A percentile compares a stretch with the other conserved stretches of the same genome.
Conservation (phyloP, 768 basidiomycete species). For the Amanita pseudoporphyria region DNA sequence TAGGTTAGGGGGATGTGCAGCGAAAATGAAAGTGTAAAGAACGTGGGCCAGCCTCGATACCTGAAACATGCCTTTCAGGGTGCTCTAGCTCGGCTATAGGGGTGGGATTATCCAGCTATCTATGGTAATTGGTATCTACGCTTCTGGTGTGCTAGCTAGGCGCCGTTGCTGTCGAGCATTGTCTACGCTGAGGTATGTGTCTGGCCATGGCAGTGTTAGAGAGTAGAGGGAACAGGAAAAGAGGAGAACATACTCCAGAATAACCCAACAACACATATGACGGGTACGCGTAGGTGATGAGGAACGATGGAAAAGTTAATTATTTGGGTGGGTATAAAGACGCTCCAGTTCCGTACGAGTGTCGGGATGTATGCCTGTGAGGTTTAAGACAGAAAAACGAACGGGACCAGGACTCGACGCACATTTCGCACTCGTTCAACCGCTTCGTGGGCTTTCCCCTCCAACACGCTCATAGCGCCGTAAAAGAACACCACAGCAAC, state of each 20-base stretch:
- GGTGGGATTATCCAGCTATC: too few species aligned
- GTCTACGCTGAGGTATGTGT: slow-evolving; percentile 1
- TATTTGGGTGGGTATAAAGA: slow-evolving; percentile 63
- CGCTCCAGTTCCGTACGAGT: slow-evolving; percentile 66
- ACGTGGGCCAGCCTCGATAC: too few species aligned
- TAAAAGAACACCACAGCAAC: slow-evolving; percentile 45
- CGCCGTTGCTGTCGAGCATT: background rate
- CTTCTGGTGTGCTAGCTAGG: too few species aligned
- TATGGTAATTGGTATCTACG: too few species aligned
- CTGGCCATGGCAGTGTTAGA: background rate
- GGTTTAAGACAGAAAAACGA: background rate
- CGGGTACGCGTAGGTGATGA: slow-evolving; percentile 63
- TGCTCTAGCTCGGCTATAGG: too few species aligned
- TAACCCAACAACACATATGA: slow-evolving; percentile 68
- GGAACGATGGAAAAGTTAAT: slow-evolving; percentile 76
- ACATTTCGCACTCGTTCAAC: slow-evolving; percentile 39
- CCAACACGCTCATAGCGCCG: slow-evolving; percentile 69
- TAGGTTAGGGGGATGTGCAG: too few species aligned
- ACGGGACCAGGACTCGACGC: slow-evolving; percentile 9
- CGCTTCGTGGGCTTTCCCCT: slow-evolving; percentile 53
- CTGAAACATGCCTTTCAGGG: too few species aligned
- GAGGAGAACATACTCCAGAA: slow-evolving; percentile 64
- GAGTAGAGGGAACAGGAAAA: background rate
- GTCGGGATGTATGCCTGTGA: slow-evolving; percentile 62
- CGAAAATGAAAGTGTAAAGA: too few species aligned